Evolutionary conservation across 495 filamentous ascomycete species (phyloP), one percentile per base, ranked within the genome.

Genomic region (Daldinia vernicosa): DNA sequence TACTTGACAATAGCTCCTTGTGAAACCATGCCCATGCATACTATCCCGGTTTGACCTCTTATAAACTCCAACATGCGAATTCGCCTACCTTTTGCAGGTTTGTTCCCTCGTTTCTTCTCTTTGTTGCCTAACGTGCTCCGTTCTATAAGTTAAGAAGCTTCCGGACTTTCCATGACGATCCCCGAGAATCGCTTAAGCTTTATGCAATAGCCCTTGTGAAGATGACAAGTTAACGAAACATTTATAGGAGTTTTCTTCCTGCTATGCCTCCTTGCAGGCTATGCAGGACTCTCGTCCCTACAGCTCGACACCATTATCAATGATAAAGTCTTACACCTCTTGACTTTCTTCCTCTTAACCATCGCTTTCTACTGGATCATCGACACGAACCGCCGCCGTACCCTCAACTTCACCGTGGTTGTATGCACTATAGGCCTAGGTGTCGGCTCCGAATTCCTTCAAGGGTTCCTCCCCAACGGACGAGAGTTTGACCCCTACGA

Each of bases 331-430:
- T 88, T 99, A 27, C 96, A 98, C 79, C 84, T 93, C 75, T 50
- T 95, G 54, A 92, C 91, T 67, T 98, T 99, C 84, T 96, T 98
- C 87, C 71, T 91, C 63, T 83, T 99, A 26, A 95, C 96, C 12
- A 79, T 92, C 39, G 82, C 84, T 73, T 98, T 98, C 87, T 99
- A 99, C 89, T 99, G 95, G 94, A 91, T 97, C 75, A 79, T 97
- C 74, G 95, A 99, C 76, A 94, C 94, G 47, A 89, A 89, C 54
- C 91, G 96, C 54, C 88, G 94, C 32, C 91, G 95, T 64, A 89
- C 88, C 22, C 81, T 97, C 15, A 92, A 98, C 77, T 78, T 97
- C 54, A 97, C 94, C 24, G 81, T 98, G n/a, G 68, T 93, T 15
- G 84, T 94, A 65, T 92, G 90, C 81, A 95, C 93, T 9, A 80